Evolutionary conservation across 2,329 filamentous ascomycete species (phyloP).

Genomic region (Cladosporium sp.): DNA sequence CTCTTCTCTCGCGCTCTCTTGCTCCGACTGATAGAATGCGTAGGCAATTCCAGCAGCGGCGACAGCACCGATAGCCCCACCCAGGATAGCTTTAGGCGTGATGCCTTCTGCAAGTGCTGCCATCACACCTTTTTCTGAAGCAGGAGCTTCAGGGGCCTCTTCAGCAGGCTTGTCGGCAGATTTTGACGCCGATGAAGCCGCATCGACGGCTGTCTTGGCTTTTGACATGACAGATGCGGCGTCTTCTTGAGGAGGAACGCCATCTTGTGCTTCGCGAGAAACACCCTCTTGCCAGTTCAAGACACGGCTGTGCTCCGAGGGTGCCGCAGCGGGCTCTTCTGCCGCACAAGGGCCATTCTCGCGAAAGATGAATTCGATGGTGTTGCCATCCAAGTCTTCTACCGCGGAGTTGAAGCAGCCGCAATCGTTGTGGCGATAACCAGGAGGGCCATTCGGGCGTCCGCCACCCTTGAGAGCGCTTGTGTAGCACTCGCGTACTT

Average conservation of each 20-base stretch:
- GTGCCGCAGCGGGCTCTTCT: neutral
- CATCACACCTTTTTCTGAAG: neutral
- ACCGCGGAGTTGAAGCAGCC: conserved; percentile 61
- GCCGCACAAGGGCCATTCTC: conserved; percentile 18
- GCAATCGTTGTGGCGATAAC: conserved; percentile 48
- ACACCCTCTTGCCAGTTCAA: conserved; percentile 11
- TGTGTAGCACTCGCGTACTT: conserved; percentile 69
- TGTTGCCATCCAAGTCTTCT: conserved; percentile 78
- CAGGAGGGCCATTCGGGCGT: conserved; percentile 54
- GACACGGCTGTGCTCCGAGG: conserved; percentile 7
- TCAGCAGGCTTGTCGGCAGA: neutral
- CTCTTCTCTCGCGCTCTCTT: conserved; percentile 43
- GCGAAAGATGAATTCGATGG: conserved; percentile 70
- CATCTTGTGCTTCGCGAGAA: neutral
- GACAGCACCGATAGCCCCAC: conserved; percentile 9
- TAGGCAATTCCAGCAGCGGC: conserved; percentile 4
- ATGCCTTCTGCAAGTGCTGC: conserved; percentile 3
- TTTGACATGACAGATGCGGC: conserved; percentile 3
- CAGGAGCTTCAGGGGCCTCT: neutral
- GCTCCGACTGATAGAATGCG: conserved; percentile 41
- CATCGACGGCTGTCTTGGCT: neutral
- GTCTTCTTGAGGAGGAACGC: neutral
- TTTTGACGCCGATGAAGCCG: neutral
- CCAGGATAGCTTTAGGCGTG: conserved; percentile 1
- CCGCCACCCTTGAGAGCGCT: conserved; percentile 63